Conservation (phyloP, 257 asterid species). For the Rehmannia glutinosa region DNA sequence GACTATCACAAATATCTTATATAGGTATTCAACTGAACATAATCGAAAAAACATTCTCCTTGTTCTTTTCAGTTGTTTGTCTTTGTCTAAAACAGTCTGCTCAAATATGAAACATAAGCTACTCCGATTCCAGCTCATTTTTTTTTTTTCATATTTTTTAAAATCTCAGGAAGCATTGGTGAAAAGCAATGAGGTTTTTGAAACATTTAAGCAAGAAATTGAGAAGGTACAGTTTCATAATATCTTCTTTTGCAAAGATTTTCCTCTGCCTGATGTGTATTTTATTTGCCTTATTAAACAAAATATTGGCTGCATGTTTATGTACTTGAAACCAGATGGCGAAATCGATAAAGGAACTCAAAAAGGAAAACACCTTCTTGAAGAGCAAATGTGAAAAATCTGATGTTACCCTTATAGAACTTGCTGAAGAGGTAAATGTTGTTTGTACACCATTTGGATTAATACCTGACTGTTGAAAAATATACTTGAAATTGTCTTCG, state of each 20-base stretch:
- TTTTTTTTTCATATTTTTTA: not conserved
- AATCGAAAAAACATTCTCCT: not conserved
- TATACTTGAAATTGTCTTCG: not conserved
- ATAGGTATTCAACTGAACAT: not conserved
- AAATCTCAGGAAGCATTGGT: constrained; percentile 80
- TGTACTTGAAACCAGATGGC: constrained; percentile 61
- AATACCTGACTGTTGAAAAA: not conserved
- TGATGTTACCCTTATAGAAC: constrained; percentile 82
- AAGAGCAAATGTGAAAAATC: constrained; percentile 79
- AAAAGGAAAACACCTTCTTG: constrained; percentile 80
- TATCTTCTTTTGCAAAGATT: not conserved
- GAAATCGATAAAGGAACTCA: constrained; percentile 82
- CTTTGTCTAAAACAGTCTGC: not conserved
- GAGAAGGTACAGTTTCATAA: constrained; percentile 61
- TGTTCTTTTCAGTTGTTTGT: not conserved
- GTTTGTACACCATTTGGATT: not conserved
- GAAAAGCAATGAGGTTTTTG: constrained; percentile 97
- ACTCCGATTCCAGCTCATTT: not conserved
- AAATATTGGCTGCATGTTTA: not conserved
- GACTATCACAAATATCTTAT: not conserved
- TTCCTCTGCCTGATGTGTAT: not conserved
- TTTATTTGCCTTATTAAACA: not conserved
- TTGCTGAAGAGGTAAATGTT: constrained; percentile 77
- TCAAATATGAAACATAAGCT: not conserved
- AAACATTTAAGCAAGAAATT: constrained; percentile 91